Evolutionary conservation across 345 rosid genomes (phyloP), one percentile per base, ranked within the genome.

Genomic region (Punica granatum): DNA sequence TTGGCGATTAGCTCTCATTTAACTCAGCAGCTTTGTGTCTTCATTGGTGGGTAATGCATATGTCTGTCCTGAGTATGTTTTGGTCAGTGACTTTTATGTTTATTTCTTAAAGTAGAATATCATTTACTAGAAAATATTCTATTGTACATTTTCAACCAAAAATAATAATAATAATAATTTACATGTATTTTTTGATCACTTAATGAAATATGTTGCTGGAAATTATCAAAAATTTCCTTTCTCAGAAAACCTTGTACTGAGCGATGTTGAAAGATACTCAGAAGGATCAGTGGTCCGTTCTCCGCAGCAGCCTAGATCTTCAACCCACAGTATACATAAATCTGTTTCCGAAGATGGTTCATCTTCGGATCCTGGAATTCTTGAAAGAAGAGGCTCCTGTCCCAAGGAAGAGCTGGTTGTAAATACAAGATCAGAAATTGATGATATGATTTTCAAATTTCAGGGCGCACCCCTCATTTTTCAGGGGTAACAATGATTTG

Each of bases 161-260:
- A n/a, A n/a, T n/a, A n/a, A n/a, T n/a, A n/a, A n/a, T n/a, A n/a
- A n/a, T n/a, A n/a, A n/a, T n/a, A n/a, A n/a, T n/a, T n/a, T n/a
- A n/a, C n/a, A 18, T 12, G 3, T 67, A 25, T 58, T 67, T 13
- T 32, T 54, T 49, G 13, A 18, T 67, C 44, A 28, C 19, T 4
- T 37, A 18, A 1, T 44, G 51, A 44, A 44, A 51, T 51, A 7
- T 51, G 3, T 51, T 5, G 58, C 54, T 48, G 54, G 13, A 51
- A 4, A 19, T 16, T 15, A 44, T 15, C 18, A n/a, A n/a, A n/a
- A 44, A 18, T 49, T n/a, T 68, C 54, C 58, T 65, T 64, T 44
- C 65, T 77, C 83, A 84, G 93, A 82, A 68, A 74, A 81, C 86
- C 84, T 84, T 54, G 76, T 78, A 19, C 72, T 70, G 68, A 73